Conservation (phyloP, 1,284 basidiomycete genomes). For the Ganoderma multipileum region DNA sequence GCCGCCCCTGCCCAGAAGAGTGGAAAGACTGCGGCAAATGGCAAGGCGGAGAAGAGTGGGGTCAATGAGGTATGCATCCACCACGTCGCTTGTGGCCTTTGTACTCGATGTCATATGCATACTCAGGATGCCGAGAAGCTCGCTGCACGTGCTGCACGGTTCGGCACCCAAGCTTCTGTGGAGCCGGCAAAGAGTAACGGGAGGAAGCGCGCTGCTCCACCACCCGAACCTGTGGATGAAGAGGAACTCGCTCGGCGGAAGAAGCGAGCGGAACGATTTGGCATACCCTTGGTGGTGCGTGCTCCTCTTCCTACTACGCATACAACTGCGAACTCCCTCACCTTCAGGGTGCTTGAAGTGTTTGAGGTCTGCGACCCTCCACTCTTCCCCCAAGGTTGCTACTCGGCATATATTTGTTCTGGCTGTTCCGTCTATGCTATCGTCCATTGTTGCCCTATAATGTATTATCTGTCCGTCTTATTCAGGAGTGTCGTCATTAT, state of each 20-base stretch:
- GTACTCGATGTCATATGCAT: conserved; percentile 3
- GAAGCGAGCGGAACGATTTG: conserved; percentile 72
- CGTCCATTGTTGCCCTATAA: conserved; percentile 7
- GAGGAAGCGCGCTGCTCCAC: conserved; percentile 51
- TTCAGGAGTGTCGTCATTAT: neutral
- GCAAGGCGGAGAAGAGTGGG: conserved; percentile 24
- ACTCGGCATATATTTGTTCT: neutral
- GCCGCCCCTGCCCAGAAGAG: conserved; percentile 29
- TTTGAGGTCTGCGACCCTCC: neutral
- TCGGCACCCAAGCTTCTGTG: conserved; percentile 44
- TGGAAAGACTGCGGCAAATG: conserved; percentile 25
- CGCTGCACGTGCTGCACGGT: conserved; percentile 54
- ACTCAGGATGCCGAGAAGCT: conserved; percentile 56
- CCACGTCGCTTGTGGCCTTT: neutral
- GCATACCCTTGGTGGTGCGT: conserved; percentile 30
- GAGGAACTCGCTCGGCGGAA: conserved; percentile 64
- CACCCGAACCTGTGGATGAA: conserved; percentile 51
- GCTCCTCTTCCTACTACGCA: neutral
- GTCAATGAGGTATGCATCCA: conserved; percentile 36
- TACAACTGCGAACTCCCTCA: neutral
- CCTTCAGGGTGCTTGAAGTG: conserved; percentile 3
- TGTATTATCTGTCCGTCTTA: conserved; percentile 8
- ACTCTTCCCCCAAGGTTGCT: neutral
- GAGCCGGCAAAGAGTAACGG: conserved; percentile 23
- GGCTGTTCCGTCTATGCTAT: conserved; percentile 9